Evolutionary conservation across 2,329 filamentous ascomycete species (phyloP), one percentile per base, ranked within the genome.

Genomic region (Parastagonospora avenae): DNA sequence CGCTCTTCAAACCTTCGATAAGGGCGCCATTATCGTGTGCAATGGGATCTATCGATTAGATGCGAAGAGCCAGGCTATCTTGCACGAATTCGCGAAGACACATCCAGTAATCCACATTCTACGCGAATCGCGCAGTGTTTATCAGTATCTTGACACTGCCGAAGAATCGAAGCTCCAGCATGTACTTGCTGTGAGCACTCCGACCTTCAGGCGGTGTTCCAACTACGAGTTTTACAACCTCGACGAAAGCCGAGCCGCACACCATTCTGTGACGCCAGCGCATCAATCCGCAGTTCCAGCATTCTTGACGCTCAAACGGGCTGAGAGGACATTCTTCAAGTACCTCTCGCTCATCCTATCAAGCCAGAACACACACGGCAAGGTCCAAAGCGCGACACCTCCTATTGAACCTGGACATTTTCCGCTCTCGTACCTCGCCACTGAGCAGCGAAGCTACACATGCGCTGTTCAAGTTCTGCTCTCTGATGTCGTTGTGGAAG

Each of bases 141-240:
- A 85, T 53, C 75, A 80, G 1, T 84, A 90, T 59, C 76, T 91
- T 37, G 66, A 71, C 46, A 67, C 74, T 12, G 78, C 77, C 60
- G 79, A 85, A 41, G 74, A 80, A 36, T 75, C 79, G 29, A 85
- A 83, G 59, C 77, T 87, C 1, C 75, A 79, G 33, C 82, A 82
- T 42, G 75, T 90, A 1, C 73, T 89, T 28, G 78, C 80, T 27
- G 78, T 81, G 9, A 83, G 81, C 59, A 80, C 77, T 14, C 75
- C 79, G 2, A 80, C 88, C 10, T 86, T 89, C 61, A 79, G 86
- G 42, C 79, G 79, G 2, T 89, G 86, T 64, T 86, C 86, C 5
- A 91, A 90, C 60, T 82, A 88, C 55, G 88, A 92, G 64, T 92
- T 90, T 68, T 90, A 87, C 77, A 91, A 91, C 60, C 76, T 89